Evolutionary conservation across 805 yeast genomes (phyloP).

Genomic region (Cephaloascus albidus): DNA sequence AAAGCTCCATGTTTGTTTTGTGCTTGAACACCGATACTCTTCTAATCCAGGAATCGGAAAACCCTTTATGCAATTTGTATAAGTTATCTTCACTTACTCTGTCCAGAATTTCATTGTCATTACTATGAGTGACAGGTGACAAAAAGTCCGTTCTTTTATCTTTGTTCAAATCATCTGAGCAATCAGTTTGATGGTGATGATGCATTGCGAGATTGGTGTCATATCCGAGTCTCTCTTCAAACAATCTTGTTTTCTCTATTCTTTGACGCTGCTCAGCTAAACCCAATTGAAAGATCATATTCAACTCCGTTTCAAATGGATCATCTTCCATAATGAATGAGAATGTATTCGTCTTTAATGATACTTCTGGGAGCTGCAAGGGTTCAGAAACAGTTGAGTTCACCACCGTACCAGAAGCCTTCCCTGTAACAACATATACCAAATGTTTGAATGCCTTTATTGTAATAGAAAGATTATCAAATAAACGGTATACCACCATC

Average conservation of each 20-base stretch:
- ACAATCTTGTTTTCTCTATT: constrained; percentile 26
- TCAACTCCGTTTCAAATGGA: constrained; percentile 75
- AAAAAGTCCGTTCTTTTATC: not conserved
- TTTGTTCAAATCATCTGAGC: not conserved
- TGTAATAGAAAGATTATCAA: constrained; percentile 66
- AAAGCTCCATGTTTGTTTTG: constrained; percentile 16
- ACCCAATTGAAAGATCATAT: constrained; percentile 59
- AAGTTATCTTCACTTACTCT: constrained; percentile 2
- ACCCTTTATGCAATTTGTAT: constrained; percentile 5
- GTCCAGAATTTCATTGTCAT: not conserved
- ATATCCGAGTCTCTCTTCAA: not conserved
- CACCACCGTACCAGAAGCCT: not conserved
- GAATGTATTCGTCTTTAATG: constrained; percentile 44
- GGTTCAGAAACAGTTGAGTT: constrained; percentile 4
- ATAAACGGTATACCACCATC: constrained; percentile 63
- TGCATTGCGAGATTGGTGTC: too few relatives aligned
- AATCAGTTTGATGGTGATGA: too few relatives aligned
- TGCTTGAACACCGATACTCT: constrained; percentile 21
- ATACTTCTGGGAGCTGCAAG: constrained; percentile 39
- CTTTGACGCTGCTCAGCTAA: constrained; percentile 52
- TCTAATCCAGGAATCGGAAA: constrained; percentile 26
- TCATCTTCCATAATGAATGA: constrained; percentile 75
- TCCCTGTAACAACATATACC: constrained; percentile 30
- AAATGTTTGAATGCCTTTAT: constrained; percentile 61
- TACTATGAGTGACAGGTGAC: too few relatives aligned